Conservation (phyloP, 2,329 filamentous ascomycete genomes). For the Tolypocladium ophioglossoides region DNA sequence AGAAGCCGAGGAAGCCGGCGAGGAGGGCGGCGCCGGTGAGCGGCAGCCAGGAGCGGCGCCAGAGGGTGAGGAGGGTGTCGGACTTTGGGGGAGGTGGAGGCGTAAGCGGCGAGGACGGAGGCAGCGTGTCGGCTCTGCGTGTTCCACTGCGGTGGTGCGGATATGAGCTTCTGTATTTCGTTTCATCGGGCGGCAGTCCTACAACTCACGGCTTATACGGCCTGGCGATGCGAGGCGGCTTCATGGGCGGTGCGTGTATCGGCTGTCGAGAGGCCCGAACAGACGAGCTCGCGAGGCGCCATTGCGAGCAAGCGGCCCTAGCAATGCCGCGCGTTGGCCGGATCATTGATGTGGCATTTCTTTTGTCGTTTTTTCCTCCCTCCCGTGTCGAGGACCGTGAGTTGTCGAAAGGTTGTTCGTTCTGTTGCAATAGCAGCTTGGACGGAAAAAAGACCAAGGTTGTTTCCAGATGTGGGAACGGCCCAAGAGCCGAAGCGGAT, state of each 20-base stretch:
- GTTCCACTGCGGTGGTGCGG: constrained; percentile 1
- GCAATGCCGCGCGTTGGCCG: constrained; percentile 14
- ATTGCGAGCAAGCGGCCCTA: constrained; percentile 10
- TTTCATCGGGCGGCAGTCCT: not conserved
- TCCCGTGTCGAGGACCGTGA: not conserved
- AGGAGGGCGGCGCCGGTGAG: constrained; percentile 35
- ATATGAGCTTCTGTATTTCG: not conserved
- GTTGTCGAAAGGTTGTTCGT: not conserved
- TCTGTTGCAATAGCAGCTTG: not conserved
- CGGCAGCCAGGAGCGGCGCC: constrained; percentile 29
- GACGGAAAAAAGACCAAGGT: not conserved
- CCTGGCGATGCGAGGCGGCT: constrained; percentile 8
- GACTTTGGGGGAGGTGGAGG: constrained; percentile 12
- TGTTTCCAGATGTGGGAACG: constrained; percentile 5
- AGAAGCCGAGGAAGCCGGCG: constrained; percentile 36
- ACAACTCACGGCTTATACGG: constrained; percentile 19
- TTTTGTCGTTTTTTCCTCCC: not conserved
- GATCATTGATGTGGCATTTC: constrained; percentile 18
- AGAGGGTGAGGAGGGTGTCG: constrained; percentile 24
- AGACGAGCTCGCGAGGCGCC: constrained; percentile 19
- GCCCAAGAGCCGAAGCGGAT: constrained; percentile 7
- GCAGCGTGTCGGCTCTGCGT: constrained; percentile 1
- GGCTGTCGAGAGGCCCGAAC: constrained; percentile 11
- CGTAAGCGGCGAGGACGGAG: constrained; percentile 10
- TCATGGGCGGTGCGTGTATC: constrained; percentile 1